Evolutionary conservation across 495 filamentous ascomycete species (phyloP), one percentile per base, ranked within the genome.

Genomic region (Talaromyces trachyspermus): DNA sequence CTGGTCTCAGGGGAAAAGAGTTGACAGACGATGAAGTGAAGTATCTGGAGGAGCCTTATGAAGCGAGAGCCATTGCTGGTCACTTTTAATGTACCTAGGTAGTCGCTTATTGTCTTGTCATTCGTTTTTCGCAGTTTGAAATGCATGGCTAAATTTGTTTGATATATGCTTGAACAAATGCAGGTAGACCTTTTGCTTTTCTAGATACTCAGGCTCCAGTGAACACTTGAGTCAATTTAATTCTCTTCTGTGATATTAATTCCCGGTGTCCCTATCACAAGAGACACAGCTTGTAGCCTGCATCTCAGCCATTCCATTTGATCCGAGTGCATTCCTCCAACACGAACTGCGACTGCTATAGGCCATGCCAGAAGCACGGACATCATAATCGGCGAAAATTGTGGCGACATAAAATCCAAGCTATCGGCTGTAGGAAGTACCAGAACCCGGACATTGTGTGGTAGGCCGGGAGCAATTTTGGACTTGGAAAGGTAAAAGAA

Each of bases 1-100:
- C 75, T 30, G 62, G 63, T 23, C 53, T 71, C 1, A 57, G 59
- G 14, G 65, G 63, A 1, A 48, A 38, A 11, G 19, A 27, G 24
- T 40, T 48, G 19, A 40, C 33, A 15, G 37, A 42, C 14, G 39
- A 41, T 8, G 39, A 50, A 35, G 22, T 44, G 20, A 32, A n/a
- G 37, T 41, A 39, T 49, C 25, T 44, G 22, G 41, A 44, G 26
- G 41, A 44, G 41, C 26, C 41, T 27, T 44, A 44, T 19, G 25
- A 41, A 36, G 38, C 40, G 17, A 42, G 36, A 27, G 20, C 40
- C 4, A 18, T 53, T 12, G 51, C 41, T 41, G 51, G 46, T 15
- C 46, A 53, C 32, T 45, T 24, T 27, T 46, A 46, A 19, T 11
- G n/a, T n/a, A n/a, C n/a, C n/a, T n/a, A n/a, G n/a, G n/a, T n/a